A percentile compares a stretch with the other conserved stretches of the same genome.
Conservation (phyloP, 2,329 filamentous ascomycete genomes). For the Rugonectria rugulosa region DNA sequence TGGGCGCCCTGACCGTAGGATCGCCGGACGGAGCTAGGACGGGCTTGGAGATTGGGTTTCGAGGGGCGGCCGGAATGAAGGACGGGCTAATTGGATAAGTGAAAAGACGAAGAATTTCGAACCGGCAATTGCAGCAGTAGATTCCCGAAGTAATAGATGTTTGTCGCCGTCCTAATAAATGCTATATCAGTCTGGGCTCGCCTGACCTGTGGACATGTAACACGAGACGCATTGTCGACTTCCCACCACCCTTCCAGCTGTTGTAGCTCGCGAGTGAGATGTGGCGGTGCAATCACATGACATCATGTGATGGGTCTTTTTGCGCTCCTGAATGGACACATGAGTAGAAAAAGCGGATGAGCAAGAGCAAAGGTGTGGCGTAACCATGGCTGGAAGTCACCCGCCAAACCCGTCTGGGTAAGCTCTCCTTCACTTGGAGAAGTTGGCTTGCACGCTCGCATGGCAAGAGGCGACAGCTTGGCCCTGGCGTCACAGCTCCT, state of each 20-base stretch:
- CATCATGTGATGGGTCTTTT: conserved; percentile 30
- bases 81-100: conserved; percentile 11
- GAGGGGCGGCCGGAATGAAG: conserved; percentile 27
- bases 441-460: no score
- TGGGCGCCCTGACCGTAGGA: conserved; percentile 16
- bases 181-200: conserved; percentile 31
- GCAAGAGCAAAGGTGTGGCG: conserved; percentile 30
- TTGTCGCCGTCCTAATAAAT: conserved; percentile 25
- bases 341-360: conserved; percentile 16
- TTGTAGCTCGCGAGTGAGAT: conserved; percentile 8
- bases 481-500: conserved; percentile 42
- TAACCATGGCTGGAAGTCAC: conserved; percentile 4
- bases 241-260: conserved; percentile 25
- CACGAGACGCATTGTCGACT: conserved; percentile 30
- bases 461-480: conserved; percentile 30
- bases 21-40: conserved; percentile 14
- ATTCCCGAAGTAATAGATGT: conserved; percentile 26
- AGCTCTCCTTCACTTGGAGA: no score
- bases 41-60: conserved; percentile 8
- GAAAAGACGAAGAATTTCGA: background rate
- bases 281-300: conserved; percentile 46
- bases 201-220: conserved; percentile 37
- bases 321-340: conserved; percentile 23
- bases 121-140: background rate
- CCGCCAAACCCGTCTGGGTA: conserved; percentile 19